A percentile compares a stretch with the other conserved stretches of the same genome.
Conservation (phyloP, 2,329 filamentous ascomycete species). For the Pestalotiopsis sp. region DNA sequence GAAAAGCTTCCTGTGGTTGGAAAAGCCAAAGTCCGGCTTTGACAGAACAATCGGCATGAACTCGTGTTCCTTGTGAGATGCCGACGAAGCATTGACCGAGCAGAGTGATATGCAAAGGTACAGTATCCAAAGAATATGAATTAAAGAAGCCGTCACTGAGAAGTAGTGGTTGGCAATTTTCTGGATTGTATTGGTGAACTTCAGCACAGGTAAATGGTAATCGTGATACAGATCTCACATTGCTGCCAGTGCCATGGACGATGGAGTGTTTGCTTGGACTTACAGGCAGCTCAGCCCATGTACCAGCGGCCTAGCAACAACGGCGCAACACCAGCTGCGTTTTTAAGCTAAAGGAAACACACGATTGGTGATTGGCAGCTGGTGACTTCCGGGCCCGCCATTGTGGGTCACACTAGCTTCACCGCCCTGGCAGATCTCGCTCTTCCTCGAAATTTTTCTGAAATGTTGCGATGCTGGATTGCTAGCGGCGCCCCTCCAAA, state of each 20-base stretch:
- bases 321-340: background rate
- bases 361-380: background rate
- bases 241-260: no score
- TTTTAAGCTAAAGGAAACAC: background rate
- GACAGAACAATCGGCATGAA: background rate
- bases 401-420: constrained; percentile 1
- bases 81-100: constrained; percentile 16
- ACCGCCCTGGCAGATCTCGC: constrained; percentile 12
- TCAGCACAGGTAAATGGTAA: no score
- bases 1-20: background rate
- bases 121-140: background rate
- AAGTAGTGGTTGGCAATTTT: no score
- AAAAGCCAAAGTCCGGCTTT: background rate
- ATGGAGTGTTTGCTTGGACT: background rate
- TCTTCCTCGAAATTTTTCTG: constrained; percentile 18
- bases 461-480: constrained; percentile 8
- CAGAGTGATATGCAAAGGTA: background rate
- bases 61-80: constrained; percentile 3
- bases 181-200: no score
- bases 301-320: background rate
- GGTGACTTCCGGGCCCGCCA: background rate
- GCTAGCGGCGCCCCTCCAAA: constrained; percentile 15
- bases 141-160: background rate
- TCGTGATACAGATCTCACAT: no score
- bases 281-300: background rate